Percentiles rank a stretch among this genome's conserved stretches.
Evolutionary conservation across 2,329 filamentous ascomycete genomes (phyloP).

Genomic region (Nigrograna mackinnonii): DNA sequence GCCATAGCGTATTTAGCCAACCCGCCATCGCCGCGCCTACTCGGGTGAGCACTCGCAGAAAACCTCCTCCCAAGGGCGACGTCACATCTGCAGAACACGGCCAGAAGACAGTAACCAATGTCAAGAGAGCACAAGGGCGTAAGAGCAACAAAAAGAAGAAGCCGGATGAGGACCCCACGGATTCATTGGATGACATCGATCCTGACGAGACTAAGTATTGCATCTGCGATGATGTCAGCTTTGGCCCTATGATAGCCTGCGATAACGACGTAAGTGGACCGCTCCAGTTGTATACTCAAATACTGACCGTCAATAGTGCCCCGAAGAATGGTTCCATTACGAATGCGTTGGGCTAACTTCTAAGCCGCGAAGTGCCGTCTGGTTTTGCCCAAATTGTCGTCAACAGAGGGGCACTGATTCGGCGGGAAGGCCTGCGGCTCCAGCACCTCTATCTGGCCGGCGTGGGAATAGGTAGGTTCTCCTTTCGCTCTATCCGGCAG

Average conservation of each 20-base stretch:
- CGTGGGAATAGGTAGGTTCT: conserved; percentile 36
- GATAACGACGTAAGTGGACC: conserved; percentile 65
- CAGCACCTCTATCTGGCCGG: conserved; percentile 35
- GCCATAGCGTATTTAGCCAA: conserved; percentile 50
- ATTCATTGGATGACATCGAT: conserved; percentile 59
- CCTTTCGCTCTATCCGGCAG: conserved; percentile 17
- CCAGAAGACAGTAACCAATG: conserved; percentile 68
- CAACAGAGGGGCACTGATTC: conserved; percentile 28
- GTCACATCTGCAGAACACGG: conserved; percentile 65
- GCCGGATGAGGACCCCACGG: conserved; percentile 20
- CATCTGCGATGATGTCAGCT: conserved; percentile 77
- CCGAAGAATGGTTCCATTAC: conserved; percentile 84
- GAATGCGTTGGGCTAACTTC: conserved; percentile 70
- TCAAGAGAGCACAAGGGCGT: conserved; percentile 62
- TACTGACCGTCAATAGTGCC: conserved; percentile 59
- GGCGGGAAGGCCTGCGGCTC: conserved; percentile 35
- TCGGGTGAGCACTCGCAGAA: conserved; percentile 56
- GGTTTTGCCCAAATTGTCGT: conserved; percentile 79
- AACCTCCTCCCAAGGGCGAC: conserved; percentile 74
- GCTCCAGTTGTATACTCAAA: conserved; percentile 17
- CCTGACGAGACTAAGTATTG: conserved; percentile 78
- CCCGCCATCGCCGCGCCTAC: conserved; percentile 41
- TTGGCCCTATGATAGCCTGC: conserved; percentile 81
- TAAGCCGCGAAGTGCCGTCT: conserved; percentile 70
- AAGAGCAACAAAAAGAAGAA: conserved; percentile 55